Percentiles rank a stretch among this genome's conserved stretches.
These are phyloP conservation scores for Fusarium virguliforme DNA, from an alignment of 2,329 filamentous ascomycete genomes.

Conservation along the genomic window DNA sequence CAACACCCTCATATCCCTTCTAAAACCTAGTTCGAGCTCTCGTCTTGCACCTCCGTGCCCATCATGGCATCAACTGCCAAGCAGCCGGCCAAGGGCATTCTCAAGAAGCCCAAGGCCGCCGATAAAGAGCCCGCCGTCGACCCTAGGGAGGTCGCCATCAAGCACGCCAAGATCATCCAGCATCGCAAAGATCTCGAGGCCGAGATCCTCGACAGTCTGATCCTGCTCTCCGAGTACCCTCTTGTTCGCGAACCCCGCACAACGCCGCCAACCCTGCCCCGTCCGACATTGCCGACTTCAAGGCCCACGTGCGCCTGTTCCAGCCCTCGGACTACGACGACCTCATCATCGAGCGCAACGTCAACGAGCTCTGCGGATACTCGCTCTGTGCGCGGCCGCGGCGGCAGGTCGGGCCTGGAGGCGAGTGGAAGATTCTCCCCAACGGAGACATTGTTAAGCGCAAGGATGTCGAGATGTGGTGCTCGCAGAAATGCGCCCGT, in stretches of 20 bases:
- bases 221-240: constrained; percentile 78
- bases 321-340: constrained; percentile 92
- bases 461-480: constrained; percentile 88
- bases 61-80: constrained; percentile 52
- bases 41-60: background rate
- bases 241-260: constrained; percentile 53
- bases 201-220: constrained; percentile 79
- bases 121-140: constrained; percentile 53
- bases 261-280: constrained; percentile 67
- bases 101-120: constrained; percentile 67
- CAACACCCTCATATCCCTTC: background rate
- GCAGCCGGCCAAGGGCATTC: constrained; percentile 68
- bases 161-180: constrained; percentile 88
- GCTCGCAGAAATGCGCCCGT: constrained; percentile 82
- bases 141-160: constrained; percentile 77
- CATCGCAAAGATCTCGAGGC: constrained; percentile 84
- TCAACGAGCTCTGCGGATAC: constrained; percentile 87
- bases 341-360: constrained; percentile 90
- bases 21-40: constrained; percentile 10
- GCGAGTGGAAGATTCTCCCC: constrained; percentile 78
- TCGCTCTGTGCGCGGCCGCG: constrained; percentile 80
- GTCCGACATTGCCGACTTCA: constrained; percentile 77
- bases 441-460: constrained; percentile 76
- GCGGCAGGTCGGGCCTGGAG: constrained; percentile 68
- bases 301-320: constrained; percentile 78